phyloP scores from a whole-genome alignment of 2,329 filamentous ascomycete genomes.

The Aspergillus luchuensis region DNA sequence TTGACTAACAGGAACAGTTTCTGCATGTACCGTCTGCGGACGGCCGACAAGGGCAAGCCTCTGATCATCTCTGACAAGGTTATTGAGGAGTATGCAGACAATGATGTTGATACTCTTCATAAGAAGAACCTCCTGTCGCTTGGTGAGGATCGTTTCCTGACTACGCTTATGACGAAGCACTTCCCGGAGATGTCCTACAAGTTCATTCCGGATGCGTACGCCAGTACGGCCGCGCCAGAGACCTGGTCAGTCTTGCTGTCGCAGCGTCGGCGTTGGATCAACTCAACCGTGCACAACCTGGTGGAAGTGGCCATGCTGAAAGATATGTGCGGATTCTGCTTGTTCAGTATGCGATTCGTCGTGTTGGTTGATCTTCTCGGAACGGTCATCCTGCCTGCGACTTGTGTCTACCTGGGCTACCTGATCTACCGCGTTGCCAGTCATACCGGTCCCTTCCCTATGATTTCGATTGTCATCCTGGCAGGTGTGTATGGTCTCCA shows the following conservation, averaged over 20 bases:
- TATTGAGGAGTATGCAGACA: slow-evolving; percentile 85
- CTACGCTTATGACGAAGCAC: slow-evolving; percentile 96
- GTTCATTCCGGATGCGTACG: slow-evolving; percentile 90
- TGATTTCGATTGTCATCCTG: slow-evolving; percentile 86
- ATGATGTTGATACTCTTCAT: slow-evolving; percentile 89
- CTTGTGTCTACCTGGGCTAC: slow-evolving; percentile 82
- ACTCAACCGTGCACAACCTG: slow-evolving; percentile 96
- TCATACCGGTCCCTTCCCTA: slow-evolving; percentile 71
- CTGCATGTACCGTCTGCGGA: slow-evolving; percentile 96
- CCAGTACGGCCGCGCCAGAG: slow-evolving; percentile 89
- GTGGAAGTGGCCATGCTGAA: slow-evolving; percentile 86
- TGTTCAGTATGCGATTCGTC: slow-evolving; percentile 96
- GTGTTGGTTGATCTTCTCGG: slow-evolving; percentile 93
- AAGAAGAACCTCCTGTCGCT: slow-evolving; percentile 91
- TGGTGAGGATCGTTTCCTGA: slow-evolving; percentile 95
- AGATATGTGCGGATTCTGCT: slow-evolving; percentile 98
- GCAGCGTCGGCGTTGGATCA: slow-evolving; percentile 99
- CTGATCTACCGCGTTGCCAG: slow-evolving; percentile 78
- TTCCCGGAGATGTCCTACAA: slow-evolving; percentile 96
- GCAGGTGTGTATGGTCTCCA: slow-evolving; percentile 93
- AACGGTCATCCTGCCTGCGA: slow-evolving; percentile 88
- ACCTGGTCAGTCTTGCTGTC: slow-evolving; percentile 92
- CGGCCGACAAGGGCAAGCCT: slow-evolving; percentile 89
- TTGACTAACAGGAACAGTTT: slow-evolving; percentile 64
- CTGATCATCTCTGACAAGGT: slow-evolving; percentile 89